Conservation (phyloP, 164 flowering plant genomes). For the Vitis rotundifolia region DNA sequence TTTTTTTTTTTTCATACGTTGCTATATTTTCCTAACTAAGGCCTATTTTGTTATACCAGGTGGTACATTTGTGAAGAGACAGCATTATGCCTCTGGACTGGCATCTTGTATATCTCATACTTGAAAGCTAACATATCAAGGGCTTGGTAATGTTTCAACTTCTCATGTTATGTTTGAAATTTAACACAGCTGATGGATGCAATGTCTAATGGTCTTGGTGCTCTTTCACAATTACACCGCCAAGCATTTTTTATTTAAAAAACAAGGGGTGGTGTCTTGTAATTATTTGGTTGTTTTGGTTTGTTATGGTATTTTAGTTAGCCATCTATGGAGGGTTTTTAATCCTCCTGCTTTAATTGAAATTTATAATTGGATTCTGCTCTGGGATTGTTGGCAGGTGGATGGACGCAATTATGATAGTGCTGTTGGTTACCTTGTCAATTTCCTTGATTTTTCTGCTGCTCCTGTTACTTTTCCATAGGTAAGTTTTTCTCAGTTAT, state of each 20-base stretch:
- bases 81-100: conserved; percentile 84
- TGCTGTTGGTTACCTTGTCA: conserved; percentile 55
- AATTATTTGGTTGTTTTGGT: too few species aligned
- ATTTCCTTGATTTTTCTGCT: conserved; percentile 64
- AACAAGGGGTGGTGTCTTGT: too few species aligned
- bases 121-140: conserved; percentile 52
- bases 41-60: conserved; percentile 41
- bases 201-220: too few species aligned
- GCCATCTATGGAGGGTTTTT: background rate
- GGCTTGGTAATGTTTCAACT: conserved; percentile 52
- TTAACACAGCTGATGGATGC: too few species aligned
- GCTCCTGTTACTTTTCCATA: conserved; percentile 78
- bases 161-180: background rate
- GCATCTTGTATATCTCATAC: conserved; percentile 68
- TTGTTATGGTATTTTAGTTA: too few species aligned
- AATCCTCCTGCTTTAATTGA: background rate
- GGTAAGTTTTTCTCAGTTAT: conserved; percentile 36
- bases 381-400: conserved; percentile 57
- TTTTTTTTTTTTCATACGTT: conserved; percentile 1
- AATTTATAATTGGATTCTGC: conserved; percentile 5
- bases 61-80: conserved; percentile 93
- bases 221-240: too few species aligned
- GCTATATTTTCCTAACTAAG: background rate
- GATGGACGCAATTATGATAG: conserved; percentile 66
- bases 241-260: too few species aligned